Percentiles rank a stretch among this genome's conserved stretches.
phyloP scores from a whole-genome alignment of 345 rosid genomes.

The Physaria fendleri region DNA sequence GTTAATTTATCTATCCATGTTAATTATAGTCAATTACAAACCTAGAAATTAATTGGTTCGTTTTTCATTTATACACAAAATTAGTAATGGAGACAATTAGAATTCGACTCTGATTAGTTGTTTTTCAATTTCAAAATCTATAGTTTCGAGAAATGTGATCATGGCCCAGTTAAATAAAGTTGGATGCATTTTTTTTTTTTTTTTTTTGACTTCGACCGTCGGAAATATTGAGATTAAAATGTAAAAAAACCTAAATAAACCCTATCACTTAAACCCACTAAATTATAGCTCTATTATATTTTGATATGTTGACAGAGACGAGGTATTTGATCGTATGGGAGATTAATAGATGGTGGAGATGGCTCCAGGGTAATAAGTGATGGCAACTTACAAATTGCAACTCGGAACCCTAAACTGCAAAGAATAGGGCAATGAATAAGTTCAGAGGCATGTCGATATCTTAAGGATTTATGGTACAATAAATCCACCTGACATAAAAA shows the following conservation, averaged over 20 bases:
- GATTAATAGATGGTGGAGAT: too few species aligned
- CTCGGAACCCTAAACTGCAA: too few species aligned
- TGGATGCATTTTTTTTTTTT: not conserved
- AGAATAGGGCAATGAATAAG: too few species aligned
- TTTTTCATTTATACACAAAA: conserved; percentile 18
- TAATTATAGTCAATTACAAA: not conserved
- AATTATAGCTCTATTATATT: too few species aligned
- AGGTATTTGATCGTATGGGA: too few species aligned
- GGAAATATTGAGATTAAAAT: not conserved
- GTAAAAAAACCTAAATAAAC: not conserved
- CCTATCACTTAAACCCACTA: conserved; percentile 4
- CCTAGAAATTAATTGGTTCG: too few species aligned
- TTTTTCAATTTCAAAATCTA: conserved; percentile 5
- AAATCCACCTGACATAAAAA: too few species aligned
- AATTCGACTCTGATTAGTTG: not conserved
- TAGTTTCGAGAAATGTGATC: not conserved
- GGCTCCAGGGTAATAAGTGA: too few species aligned
- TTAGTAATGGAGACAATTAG: not conserved
- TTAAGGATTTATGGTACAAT: too few species aligned
- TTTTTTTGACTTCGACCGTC: not conserved
- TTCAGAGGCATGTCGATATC: too few species aligned
- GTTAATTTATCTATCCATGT: conserved; percentile 14
- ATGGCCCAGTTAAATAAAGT: not conserved
- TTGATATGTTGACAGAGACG: too few species aligned
- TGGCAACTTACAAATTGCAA: too few species aligned